A percentile compares a stretch with the other conserved stretches of the same genome.
Evolutionary conservation across 176 grass and related monocot species (phyloP).

Genomic region (Panicum miliaceum): DNA sequence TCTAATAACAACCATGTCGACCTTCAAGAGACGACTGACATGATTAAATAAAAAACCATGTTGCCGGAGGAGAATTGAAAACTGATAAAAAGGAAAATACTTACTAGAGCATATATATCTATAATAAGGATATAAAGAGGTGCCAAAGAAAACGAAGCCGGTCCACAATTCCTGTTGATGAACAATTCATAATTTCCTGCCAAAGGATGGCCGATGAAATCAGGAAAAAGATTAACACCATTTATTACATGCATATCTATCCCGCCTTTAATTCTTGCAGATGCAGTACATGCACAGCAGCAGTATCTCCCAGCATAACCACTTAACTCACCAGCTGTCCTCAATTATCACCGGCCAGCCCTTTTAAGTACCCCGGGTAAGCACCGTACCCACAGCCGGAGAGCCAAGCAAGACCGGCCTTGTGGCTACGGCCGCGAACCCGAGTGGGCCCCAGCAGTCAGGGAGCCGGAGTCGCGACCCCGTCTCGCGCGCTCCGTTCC

Average conservation of each 20-base stretch:
- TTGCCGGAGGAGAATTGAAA: not conserved
- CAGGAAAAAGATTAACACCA: slow-evolving; percentile 3
- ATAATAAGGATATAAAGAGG: not conserved
- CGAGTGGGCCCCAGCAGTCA: not conserved
- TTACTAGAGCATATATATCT: not conserved
- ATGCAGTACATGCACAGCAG: not conserved
- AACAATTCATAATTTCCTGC: not conserved
- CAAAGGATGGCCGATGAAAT: not conserved
- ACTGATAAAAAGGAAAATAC: no score
- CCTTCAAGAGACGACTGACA: not conserved
- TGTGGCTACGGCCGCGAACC: not conserved
- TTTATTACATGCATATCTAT: slow-evolving; percentile 25
- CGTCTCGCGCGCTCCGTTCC: slow-evolving; percentile 33
- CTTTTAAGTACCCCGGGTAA: not conserved
- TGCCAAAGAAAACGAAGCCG: not conserved
- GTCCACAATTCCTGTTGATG: not conserved
- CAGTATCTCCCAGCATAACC: not conserved
- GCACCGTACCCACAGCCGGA: not conserved
- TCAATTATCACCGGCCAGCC: slow-evolving; percentile 23
- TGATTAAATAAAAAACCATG: not conserved
- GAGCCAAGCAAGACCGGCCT: not conserved
- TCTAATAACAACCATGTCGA: not conserved
- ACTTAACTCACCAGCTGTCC: slow-evolving; percentile 16
- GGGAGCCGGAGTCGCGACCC: not conserved
- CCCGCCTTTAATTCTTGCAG: not conserved